phyloP scores from a whole-genome alignment of 345 rosid species.

The Raphanus sativus region DNA sequence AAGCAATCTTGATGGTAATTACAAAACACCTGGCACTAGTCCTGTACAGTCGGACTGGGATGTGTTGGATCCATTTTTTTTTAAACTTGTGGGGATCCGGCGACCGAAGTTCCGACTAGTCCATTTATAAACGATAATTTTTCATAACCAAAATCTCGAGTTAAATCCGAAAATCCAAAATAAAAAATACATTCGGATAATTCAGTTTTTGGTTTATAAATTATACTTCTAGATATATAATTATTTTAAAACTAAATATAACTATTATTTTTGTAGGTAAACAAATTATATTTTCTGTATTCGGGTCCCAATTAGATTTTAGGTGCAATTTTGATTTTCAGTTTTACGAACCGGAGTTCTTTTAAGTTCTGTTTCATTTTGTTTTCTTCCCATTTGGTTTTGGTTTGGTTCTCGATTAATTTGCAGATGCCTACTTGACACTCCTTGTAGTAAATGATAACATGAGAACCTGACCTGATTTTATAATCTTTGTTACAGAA shows the following conservation, averaged over 20 bases:
- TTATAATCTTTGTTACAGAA: constrained; percentile 4
- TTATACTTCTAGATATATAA: not conserved
- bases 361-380: not conserved
- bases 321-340: not conserved
- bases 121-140: not conserved
- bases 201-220: not conserved
- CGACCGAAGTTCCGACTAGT: no score
- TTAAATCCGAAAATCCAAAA: not conserved
- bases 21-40: not conserved
- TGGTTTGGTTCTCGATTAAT: not conserved
- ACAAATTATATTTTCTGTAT: not conserved
- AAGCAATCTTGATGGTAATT: constrained; percentile 29
- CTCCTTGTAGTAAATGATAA: not conserved
- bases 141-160: not conserved
- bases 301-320: not conserved
- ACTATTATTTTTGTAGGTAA: not conserved
- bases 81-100: no score
- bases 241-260: not conserved
- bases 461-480: not conserved
- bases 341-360: not conserved
- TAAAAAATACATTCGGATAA: not conserved
- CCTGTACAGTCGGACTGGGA: not conserved
- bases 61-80: not conserved
- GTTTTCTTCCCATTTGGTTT: not conserved
- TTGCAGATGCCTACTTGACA: not conserved